A percentile compares a stretch with the other conserved stretches of the same genome.
Evolutionary conservation across 2,329 filamentous ascomycete species (phyloP).

Genomic region (Talaromyces funiculosus): DNA sequence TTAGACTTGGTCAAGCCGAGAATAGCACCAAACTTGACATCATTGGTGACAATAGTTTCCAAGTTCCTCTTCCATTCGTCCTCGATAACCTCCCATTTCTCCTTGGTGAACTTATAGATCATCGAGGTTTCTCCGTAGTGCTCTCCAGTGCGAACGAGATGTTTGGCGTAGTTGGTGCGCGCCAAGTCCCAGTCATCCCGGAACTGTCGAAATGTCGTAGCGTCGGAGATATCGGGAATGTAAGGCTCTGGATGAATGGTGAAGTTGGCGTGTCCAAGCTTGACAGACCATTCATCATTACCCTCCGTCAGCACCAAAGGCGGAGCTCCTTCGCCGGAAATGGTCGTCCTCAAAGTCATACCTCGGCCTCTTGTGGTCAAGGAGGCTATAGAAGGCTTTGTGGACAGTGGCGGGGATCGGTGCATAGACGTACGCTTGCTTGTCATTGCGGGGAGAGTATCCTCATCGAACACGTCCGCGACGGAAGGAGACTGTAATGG

Average conservation of each 20-base stretch:
- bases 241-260: constrained; percentile 81
- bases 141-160: constrained; percentile 79
- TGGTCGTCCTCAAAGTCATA: constrained; percentile 33
- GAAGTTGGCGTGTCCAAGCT: constrained; percentile 89
- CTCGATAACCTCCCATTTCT: constrained; percentile 83
- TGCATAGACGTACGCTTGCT: constrained; percentile 45
- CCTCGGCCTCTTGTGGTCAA: constrained; percentile 54
- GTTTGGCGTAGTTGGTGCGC: constrained; percentile 79
- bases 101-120: constrained; percentile 76
- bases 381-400: constrained; percentile 70
- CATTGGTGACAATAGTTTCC: constrained; percentile 56
- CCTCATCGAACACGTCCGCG: constrained; percentile 50
- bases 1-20: constrained; percentile 36
- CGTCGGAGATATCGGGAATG: constrained; percentile 56
- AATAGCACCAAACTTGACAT: constrained; percentile 30
- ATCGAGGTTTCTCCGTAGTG: constrained; percentile 88
- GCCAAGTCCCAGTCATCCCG: constrained; percentile 77
- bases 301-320: constrained; percentile 60
- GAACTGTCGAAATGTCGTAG: constrained; percentile 58
- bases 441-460: constrained; percentile 42
- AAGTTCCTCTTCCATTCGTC: constrained; percentile 66
- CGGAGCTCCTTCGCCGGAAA: constrained; percentile 43
- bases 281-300: constrained; percentile 75
- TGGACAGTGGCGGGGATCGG: constrained; percentile 68
- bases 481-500: constrained; percentile 82